Evolutionary conservation across 805 yeast genomes (phyloP).

Genomic region (Naumovozyma baii): DNA sequence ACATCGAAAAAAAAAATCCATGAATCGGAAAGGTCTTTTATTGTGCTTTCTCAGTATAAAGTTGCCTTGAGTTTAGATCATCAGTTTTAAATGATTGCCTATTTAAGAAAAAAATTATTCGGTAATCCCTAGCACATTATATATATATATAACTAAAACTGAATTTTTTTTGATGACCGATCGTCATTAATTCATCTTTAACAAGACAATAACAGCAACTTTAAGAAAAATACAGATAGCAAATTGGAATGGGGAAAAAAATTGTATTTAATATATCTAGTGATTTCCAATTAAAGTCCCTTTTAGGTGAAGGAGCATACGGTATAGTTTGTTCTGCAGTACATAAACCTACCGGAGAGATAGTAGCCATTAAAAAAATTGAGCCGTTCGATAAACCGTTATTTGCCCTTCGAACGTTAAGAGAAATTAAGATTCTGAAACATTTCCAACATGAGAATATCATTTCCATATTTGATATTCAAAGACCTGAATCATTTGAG

Average conservation of each 20-base stretch:
- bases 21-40: too few relatives aligned
- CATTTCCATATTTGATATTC: conserved; percentile 80
- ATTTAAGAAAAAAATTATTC: not conserved
- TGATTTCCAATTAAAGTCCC: conserved; percentile 73
- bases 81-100: not conserved
- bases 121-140: not conserved
- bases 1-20: not conserved
- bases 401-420: conserved; percentile 78
- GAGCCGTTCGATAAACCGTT: conserved; percentile 84
- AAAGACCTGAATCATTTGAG: conserved; percentile 68
- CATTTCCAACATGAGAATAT: conserved; percentile 93
- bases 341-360: conserved; percentile 75
- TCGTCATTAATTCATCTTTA: too few relatives aligned
- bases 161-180: too few relatives aligned
- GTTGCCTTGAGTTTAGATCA: too few relatives aligned
- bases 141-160: too few relatives aligned
- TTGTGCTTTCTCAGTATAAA: too few relatives aligned
- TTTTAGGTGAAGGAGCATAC: conserved; percentile 94
- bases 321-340: conserved; percentile 88
- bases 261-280: conserved; percentile 73
- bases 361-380: conserved; percentile 92
- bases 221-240: too few relatives aligned
- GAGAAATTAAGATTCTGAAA: conserved; percentile 80
- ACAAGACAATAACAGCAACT: too few relatives aligned
- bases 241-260: conserved; percentile 40